Base-by-base conservation (phyloP, 257 asterid species). In the Penstemon davidsonii region DNA sequence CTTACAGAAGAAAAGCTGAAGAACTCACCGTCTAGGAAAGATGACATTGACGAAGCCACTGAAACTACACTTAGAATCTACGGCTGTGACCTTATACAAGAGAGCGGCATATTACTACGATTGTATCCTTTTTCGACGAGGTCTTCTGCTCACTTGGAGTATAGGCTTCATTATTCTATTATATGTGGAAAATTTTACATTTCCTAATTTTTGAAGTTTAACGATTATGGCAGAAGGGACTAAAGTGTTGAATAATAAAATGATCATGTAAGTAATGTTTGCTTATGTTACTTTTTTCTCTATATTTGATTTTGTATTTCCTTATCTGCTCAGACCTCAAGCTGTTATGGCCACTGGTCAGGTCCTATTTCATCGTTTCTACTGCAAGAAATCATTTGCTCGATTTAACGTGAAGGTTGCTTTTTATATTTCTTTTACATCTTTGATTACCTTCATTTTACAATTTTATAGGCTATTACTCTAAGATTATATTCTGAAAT, bases 301-400 rank as follows among this genome's bases (percentile, higher is more conserved):
- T 4, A 25, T 25, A 25, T 25, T 25, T 2, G 33, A 25, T 25
- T 25, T 43, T 71, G 46, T 50, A 42, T 82, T 59, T 81, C 94
- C 93, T 88, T 88, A 79, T 70, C 81, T 75, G 62, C 60, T 60
- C 86, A 88, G 96, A 83, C 99, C 97, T 60, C 99, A 94, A 81
- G 99, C 97, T 80, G 95, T 91, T 58, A 88, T 93, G 96, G 97
- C 96, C 37, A 94, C 99, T 11, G 96, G 96, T 33, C 99, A 94
- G 75, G 99, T 90, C 66, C 75, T 93, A 60, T 91, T 94, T 76
- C 99, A 94, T 70, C 95, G 99, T 49, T 94, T 94, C 75, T 90
- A 87, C 86, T 88, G 97, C 85, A 94, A 90, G 85, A 91, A 91
- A 62, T 91, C 99, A 59, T 85, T 88, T 84, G 87, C 84, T 45